Evolutionary conservation across 2,329 filamentous ascomycete species (phyloP).

Genomic region (Colletotrichum sp.): DNA sequence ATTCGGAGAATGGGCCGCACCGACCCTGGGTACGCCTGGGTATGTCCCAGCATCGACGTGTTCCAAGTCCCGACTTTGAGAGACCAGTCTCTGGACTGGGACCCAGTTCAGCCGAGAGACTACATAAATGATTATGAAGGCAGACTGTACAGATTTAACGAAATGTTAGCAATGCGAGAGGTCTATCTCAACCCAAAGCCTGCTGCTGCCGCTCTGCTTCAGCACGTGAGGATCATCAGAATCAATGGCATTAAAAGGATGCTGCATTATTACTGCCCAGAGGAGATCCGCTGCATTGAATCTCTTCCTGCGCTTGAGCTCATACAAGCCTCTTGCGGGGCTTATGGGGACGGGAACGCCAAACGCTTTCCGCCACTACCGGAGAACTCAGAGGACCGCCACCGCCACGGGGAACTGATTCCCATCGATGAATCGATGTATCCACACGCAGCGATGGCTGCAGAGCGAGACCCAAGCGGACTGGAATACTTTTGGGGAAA

Average conservation of each 20-base stretch:
- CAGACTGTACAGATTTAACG: not conserved
- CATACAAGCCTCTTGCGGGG: too few relatives aligned
- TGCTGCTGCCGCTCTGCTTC: not conserved
- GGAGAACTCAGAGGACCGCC: not conserved
- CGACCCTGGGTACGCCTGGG: too few relatives aligned
- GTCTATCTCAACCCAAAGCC: rapidly evolving
- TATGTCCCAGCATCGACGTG: not conserved
- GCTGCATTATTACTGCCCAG: not conserved
- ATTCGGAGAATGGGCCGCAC: too few relatives aligned
- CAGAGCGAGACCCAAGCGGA: rapidly evolving
- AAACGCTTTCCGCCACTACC: too few relatives aligned
- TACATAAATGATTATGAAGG: not conserved
- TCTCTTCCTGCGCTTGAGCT: not conserved
- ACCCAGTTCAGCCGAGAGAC: not conserved
- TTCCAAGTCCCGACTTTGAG: too few relatives aligned
- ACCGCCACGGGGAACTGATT: not conserved
- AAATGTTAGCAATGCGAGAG: rapidly evolving
- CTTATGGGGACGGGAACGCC: too few relatives aligned
- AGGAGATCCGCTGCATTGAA: not conserved
- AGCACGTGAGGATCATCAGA: not conserved
- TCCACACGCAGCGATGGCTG: rapidly evolving
- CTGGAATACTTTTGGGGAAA: not conserved
- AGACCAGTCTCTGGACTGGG: too few relatives aligned
- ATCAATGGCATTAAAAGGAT: too few relatives aligned
- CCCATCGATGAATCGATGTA: not conserved